A percentile compares a stretch with the other conserved stretches of the same genome.
Conservation (phyloP, 169 alveolate genomes). For the Miamiensis avidus region DNA sequence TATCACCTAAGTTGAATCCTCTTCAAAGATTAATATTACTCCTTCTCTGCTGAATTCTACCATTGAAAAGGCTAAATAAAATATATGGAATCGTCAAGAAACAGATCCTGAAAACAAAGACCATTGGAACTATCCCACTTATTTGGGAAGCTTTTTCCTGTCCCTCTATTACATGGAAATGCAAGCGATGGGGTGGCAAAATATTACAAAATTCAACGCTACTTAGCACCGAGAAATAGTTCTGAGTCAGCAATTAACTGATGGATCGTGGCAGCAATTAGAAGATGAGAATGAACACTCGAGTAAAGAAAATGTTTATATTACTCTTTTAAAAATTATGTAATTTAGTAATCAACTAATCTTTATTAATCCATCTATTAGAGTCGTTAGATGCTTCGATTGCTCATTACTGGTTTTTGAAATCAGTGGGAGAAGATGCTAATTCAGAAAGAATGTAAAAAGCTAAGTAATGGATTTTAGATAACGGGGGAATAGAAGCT, state of each 20-base stretch:
- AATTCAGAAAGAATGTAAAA: constrained; percentile 4
- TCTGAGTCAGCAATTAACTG: constrained; percentile 7
- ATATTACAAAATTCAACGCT: constrained; percentile 13
- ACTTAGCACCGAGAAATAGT: constrained; percentile 5
- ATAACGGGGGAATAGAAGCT: constrained; percentile 1
- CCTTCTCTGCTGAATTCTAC: too few species aligned
- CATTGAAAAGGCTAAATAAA: background rate
- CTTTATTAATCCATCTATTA: background rate
- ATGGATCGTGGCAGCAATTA: constrained; percentile 43
- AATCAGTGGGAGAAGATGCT: constrained; percentile 9
- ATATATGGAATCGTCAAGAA: background rate
- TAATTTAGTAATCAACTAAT: too few species aligned
- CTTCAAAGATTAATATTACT: too few species aligned
- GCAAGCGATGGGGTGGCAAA: constrained; percentile 14
- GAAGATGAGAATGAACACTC: constrained; percentile 3
- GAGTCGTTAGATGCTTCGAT: constrained; percentile 7
- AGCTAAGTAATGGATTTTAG: constrained; percentile 26
- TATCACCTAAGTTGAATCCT: too few species aligned
- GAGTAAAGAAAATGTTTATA: constrained; percentile 25
- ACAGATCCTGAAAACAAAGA: too few species aligned
- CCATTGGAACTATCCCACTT: constrained; percentile 36
- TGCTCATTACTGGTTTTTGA: constrained; percentile 27
- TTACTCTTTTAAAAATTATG: background rate
- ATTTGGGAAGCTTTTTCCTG: constrained; percentile 30
- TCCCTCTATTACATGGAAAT: constrained; percentile 32